These are phyloP conservation scores for Panicum hallii DNA, from an alignment of 202 grass and related monocot species.

Conservation along the genomic window DNA sequence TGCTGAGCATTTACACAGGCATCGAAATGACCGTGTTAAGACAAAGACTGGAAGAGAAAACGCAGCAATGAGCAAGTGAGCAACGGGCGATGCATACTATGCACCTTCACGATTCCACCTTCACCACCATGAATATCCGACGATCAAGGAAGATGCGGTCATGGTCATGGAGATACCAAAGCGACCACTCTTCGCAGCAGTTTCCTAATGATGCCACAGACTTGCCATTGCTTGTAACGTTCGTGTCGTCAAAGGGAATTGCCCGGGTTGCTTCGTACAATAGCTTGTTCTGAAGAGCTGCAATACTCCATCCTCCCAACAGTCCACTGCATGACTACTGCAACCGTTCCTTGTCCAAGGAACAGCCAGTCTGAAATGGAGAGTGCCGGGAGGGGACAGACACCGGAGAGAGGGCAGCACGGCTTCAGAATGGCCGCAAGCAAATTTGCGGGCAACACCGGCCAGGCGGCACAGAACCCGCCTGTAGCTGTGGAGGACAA, in stretches of 20 bases:
- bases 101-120: not conserved
- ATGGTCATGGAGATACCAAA: not conserved
- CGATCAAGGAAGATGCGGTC: not conserved
- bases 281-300: not conserved
- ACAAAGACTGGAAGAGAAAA: not conserved
- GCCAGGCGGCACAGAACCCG: not conserved
- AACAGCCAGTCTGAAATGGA: not conserved
- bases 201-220: not conserved
- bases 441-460: not conserved
- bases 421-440: slow-evolving; percentile 12
- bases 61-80: not conserved
- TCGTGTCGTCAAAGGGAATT: not conserved
- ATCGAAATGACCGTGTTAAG: not conserved
- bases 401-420: not conserved
- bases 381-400: not conserved
- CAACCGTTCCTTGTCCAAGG: not conserved
- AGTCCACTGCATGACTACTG: too few species aligned
- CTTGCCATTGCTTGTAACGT: not conserved
- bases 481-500: not conserved
- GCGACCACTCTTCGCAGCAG: too few species aligned
- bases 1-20: not conserved
- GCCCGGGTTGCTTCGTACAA: not conserved
- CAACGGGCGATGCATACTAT: not conserved
- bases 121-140: not conserved
- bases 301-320: not conserved